Evolutionary conservation across 139 green algal genomes (phyloP).

Genomic region (Picocystis salinarum): DNA sequence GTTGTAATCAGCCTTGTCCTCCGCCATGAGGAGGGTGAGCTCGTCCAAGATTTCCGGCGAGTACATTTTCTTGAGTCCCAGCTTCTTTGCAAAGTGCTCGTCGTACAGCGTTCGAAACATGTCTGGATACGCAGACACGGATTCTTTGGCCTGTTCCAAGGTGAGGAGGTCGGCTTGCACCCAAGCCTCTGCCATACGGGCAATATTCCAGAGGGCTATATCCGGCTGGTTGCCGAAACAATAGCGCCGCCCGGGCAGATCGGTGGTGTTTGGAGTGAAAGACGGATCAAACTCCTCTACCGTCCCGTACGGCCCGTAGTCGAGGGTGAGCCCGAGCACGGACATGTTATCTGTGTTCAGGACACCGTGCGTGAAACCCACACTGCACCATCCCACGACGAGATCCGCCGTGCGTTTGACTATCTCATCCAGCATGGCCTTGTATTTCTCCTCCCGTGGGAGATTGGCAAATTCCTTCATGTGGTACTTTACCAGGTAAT

Average conservation of each 20-base stretch:
- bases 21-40: background rate
- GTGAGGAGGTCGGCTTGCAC: background rate
- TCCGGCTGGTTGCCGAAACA: slow-evolving; percentile 15
- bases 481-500: slow-evolving; percentile 71
- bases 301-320: slow-evolving; percentile 55
- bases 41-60: background rate
- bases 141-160: background rate
- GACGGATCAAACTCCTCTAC: slow-evolving; percentile 75
- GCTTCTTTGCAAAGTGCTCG: background rate
- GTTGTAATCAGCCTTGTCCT: too few species aligned
- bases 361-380: slow-evolving; percentile 46
- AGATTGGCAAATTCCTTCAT: background rate
- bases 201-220: slow-evolving; percentile 19
- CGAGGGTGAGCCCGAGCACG: slow-evolving; percentile 56
- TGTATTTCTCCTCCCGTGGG: slow-evolving; percentile 23
- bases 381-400: slow-evolving; percentile 47
- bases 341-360: slow-evolving; percentile 98
- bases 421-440: slow-evolving; percentile 37
- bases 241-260: slow-evolving; percentile 28
- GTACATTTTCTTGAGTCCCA: background rate
- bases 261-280: slow-evolving; percentile 87
- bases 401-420: slow-evolving; percentile 43
- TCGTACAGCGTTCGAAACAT: background rate
- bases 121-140: background rate
- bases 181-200: slow-evolving; percentile 5